phyloP scores from a whole-genome alignment of 2,329 filamentous ascomycete species.

The Helminthosporium solani region DNA sequence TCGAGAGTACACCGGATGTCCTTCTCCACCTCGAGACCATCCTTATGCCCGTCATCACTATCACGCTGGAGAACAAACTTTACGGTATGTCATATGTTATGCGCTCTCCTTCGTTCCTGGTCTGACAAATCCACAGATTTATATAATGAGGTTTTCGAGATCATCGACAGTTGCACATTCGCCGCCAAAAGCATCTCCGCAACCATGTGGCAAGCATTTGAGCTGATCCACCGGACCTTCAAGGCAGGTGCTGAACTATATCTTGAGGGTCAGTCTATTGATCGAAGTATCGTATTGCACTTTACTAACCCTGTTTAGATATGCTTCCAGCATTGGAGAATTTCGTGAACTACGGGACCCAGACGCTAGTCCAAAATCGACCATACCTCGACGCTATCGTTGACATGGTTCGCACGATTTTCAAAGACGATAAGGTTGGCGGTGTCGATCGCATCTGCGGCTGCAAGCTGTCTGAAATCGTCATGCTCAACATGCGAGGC shows the following conservation, averaged over 20 bases:
- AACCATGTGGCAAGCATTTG: slow-evolving; percentile 98
- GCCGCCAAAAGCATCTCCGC: slow-evolving; percentile 92
- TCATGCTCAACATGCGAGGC: slow-evolving; percentile 92
- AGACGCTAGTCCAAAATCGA: slow-evolving; percentile 77
- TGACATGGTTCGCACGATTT: slow-evolving; percentile 94
- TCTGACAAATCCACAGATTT: slow-evolving; percentile 60
- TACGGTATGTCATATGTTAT: slow-evolving; percentile 62
- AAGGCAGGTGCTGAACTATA: slow-evolving; percentile 97
- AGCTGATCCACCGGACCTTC: slow-evolving; percentile 94
- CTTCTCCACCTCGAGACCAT: slow-evolving; percentile 92
- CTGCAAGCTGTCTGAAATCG: slow-evolving; percentile 93
- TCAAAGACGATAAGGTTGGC: slow-evolving; percentile 86
- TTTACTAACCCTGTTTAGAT: slow-evolving; percentile 51
- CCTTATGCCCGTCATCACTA: slow-evolving; percentile 93
- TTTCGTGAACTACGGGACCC: slow-evolving; percentile 89
- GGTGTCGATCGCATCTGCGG: slow-evolving; percentile 95
- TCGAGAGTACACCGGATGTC: slow-evolving; percentile 96
- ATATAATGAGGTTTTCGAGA: slow-evolving; percentile 98
- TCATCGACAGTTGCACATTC: slow-evolving; percentile 98
- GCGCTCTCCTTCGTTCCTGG: not conserved
- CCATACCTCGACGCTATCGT: slow-evolving; percentile 85
- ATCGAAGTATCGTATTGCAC: not conserved
- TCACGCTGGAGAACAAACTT: slow-evolving; percentile 96
- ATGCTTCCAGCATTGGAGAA: slow-evolving; percentile 98
- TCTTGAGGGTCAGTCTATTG: slow-evolving; percentile 61